Evolutionary conservation across 2,329 filamentous ascomycete genomes (phyloP), one percentile per base, ranked within the genome.

Genomic region (Botrytis hyacinthi): DNA sequence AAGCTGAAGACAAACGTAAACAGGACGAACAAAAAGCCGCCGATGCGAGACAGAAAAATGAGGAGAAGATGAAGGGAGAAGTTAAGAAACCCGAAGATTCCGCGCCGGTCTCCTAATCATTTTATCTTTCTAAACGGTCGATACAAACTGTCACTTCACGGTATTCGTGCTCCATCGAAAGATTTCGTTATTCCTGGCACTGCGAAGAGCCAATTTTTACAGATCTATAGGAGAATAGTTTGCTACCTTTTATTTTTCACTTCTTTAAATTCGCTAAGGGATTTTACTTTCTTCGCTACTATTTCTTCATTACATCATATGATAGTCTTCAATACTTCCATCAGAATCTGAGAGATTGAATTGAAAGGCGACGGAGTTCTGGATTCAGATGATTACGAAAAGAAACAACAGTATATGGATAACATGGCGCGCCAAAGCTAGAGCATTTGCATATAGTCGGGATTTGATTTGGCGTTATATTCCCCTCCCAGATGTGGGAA

Each of bases 1-100:
- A 48, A 46, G 62, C 60, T 26, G 76, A 76, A 62, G 62, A 74
- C 51, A 72, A 70, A 65, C 67, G 68, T 32, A 65, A 71, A 73
- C 51, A 54, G 44, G 51, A 73, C 14, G 72, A 73, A 40, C 57
- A 60, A n/a, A 73, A 63, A 59, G 72, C 57, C 37, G 67, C 59
- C 57, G 72, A 75, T 61, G 40, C 61, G 22, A 57, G 35, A 48
- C 72, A 68, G 54, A 67, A 37, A 54, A 51, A 69, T 12, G 66
- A 66, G n/a, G 57, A 66, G 44, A 74, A 68, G 37, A 70, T 57
- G 66, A 65, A 70, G 46, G 37, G n/a, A 8, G 65, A 70, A 51
- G 37, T n/a, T 12, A 62, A 62, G 57, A 54, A 44, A 10, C 8
- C 22, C 14, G 37, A 60, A 20, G 35, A 22, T 42, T 57, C 66